Evolutionary conservation across 1,139 yeast genomes (phyloP), one percentile per base, ranked within the genome.

Genomic region (Blastobotrys elegans): DNA sequence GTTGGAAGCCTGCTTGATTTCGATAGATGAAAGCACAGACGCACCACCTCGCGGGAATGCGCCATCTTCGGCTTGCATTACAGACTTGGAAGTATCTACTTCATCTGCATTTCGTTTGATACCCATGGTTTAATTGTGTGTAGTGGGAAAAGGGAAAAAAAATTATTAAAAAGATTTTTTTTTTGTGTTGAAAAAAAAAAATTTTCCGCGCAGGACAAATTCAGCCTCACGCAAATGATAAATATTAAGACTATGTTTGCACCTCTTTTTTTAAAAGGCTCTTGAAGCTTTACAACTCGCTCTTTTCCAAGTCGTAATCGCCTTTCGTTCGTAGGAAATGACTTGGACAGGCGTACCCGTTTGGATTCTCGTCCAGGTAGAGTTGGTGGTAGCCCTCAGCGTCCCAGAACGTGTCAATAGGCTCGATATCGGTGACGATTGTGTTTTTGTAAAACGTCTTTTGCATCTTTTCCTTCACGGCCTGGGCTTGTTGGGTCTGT

Each of bases 371-470:
- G 48, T 74, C 73, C 60, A 90, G 72, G 65, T 92, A 92, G 52
- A 76, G 62, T 63, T 92, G 97, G 65, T 92, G 97, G 65, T 90
- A 92, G 35, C 81, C 89, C 67, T 92, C 98, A 17, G 97, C 97
- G 62, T 90, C 96, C 71, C 82, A 82, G 76, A 88, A 92, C 49
- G 73, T 73, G 47, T 72, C 66, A 47, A 87, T 75, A 14, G 87
- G 84, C 59, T 79, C 86, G 48, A 90, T 78, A 44, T 70, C 70
- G 1, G 97, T 89, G 46, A 72, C 84, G 35, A 82, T 79, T 46
- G 66, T 66, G 54, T 73, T 64, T n/a, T 67, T 66, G 60, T 74
- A 76, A 76, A 82, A 82, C 54, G 68, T 72, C 56, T 72, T 80
- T 73, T 81, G 84, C 64, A 73, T 63, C 53, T 71, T 50, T 20